Evolutionary conservation across 805 yeast species (phyloP), one percentile per base, ranked within the genome.

Genomic region (Suhomyces sp.): DNA sequence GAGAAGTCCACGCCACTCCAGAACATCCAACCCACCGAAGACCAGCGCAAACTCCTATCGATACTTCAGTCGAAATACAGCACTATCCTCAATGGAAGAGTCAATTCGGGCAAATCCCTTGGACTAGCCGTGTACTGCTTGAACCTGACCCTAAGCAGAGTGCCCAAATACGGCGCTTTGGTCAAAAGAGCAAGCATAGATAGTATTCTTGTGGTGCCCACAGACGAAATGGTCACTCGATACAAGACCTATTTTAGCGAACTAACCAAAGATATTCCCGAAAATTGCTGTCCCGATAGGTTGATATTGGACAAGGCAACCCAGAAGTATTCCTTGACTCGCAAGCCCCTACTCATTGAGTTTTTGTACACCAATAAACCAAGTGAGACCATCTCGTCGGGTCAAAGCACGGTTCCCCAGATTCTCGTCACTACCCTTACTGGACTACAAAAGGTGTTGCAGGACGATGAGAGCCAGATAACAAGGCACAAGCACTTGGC

Each of bases 141-240:
- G 35, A 63, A 65, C 33, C 49, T 48, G 10, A 31, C 65, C 0
- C 52, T 68, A 24, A 49, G 61, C 0, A 52, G 63, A 29, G 52
- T 58, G 1, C 69, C 69, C 5, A 55, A 55, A 17, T 60, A 58
- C 36, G 59, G 59, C 9, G 10, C 49, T 4, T 51, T 59, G 27
- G 49, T 53, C 27, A 47, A 44, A 15, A 42, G 44, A 3, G 46
- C 54, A 2, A 51, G 52, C 2, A 46, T 59, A 1, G 65, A 66
- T 23, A 52, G 63, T 19, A 31, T 67, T 2, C 57, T 68, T 26
- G 33, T 68, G 6, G 70, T 62, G 5, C 72, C 72, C 5, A 63
- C 67, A 7, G 61, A 60, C 44, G 57, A 51, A 3, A 19, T 62
- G 24, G 59, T 68, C 3, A 54, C 54, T 6, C 54, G 61, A 42